phyloP scores from a whole-genome alignment of 2,329 filamentous ascomycete species.

The Penicillium sclerotigenum region DNA sequence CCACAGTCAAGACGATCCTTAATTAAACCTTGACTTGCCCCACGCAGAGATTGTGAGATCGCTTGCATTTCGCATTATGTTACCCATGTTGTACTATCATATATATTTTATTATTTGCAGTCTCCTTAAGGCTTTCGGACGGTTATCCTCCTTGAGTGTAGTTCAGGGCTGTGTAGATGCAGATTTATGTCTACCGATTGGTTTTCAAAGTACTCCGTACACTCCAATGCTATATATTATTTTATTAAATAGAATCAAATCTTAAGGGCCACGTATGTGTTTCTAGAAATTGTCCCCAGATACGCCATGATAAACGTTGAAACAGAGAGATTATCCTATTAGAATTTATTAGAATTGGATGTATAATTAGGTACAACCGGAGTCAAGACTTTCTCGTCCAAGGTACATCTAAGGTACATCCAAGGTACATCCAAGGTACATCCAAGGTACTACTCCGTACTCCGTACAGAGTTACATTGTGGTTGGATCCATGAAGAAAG shows the following conservation, averaged over 20 bases:
- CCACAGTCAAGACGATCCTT: conserved; percentile 34
- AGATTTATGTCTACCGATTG: conserved; percentile 6
- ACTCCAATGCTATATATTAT: neutral
- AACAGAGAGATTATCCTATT: conserved; percentile 16
- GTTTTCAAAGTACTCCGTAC: neutral
- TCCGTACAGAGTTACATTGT: too few relatives aligned
- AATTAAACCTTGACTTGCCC: conserved; percentile 39
- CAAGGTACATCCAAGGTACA: too few relatives aligned
- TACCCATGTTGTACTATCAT: neutral
- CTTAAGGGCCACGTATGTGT: neutral
- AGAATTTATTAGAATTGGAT: neutral
- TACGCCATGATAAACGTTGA: neutral
- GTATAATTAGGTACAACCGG: neutral
- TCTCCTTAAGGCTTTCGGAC: conserved; percentile 11
- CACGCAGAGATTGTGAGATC: conserved; percentile 14
- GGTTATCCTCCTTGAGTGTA: conserved; percentile 16
- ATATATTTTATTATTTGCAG: neutral
- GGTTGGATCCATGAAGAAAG: neutral
- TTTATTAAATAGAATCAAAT: neutral
- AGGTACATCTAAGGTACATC: too few relatives aligned
- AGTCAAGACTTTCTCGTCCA: conserved; percentile 12
- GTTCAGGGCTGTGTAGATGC: conserved; percentile 10
- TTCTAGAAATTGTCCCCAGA: neutral
- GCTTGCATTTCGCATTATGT: conserved; percentile 9
- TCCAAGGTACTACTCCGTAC: too few relatives aligned